Evolutionary conservation across 148 eudicot genomes (phyloP).

Genomic region (Rhododendron ferrugineum): DNA sequence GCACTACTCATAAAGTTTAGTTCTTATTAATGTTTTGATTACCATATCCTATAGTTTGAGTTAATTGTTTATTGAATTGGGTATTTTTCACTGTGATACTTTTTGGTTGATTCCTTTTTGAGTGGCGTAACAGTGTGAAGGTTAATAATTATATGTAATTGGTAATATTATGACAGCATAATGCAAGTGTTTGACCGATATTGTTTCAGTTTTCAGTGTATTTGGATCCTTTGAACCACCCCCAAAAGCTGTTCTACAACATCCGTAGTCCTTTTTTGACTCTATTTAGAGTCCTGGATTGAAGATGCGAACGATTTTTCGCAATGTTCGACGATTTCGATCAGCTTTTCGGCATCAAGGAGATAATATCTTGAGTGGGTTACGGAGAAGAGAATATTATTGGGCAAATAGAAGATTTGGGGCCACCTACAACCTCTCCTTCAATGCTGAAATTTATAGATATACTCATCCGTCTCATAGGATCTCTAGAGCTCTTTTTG

Average conservation of each 20-base stretch:
- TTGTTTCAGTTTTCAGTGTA: conserved; percentile 22
- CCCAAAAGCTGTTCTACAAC: conserved; percentile 15
- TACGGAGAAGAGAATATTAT: conserved; percentile 25
- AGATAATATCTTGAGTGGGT: conserved; percentile 19
- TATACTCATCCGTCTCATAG: conserved; percentile 25
- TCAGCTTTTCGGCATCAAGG: conserved; percentile 32
- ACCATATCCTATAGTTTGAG: not conserved
- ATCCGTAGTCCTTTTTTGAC: conserved; percentile 12
- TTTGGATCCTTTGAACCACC: conserved; percentile 21
- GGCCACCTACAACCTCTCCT: conserved; percentile 20
- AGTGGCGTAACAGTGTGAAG: not conserved
- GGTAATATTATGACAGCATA: not conserved
- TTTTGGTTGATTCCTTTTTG: not conserved
- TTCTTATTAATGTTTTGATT: not conserved
- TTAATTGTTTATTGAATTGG: not conserved
- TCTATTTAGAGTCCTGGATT: conserved; percentile 5
- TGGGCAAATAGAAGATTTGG: conserved; percentile 17
- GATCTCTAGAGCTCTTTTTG: conserved; percentile 42
- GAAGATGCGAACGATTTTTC: conserved; percentile 53
- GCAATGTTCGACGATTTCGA: conserved; percentile 31
- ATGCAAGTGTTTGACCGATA: not conserved
- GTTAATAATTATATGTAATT: not conserved
- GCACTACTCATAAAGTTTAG: no score
- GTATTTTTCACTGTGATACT: not conserved
- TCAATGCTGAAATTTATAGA: conserved; percentile 20